Base-by-base conservation (phyloP, 768 basidiomycete species). In the Boletus edulis region DNA sequence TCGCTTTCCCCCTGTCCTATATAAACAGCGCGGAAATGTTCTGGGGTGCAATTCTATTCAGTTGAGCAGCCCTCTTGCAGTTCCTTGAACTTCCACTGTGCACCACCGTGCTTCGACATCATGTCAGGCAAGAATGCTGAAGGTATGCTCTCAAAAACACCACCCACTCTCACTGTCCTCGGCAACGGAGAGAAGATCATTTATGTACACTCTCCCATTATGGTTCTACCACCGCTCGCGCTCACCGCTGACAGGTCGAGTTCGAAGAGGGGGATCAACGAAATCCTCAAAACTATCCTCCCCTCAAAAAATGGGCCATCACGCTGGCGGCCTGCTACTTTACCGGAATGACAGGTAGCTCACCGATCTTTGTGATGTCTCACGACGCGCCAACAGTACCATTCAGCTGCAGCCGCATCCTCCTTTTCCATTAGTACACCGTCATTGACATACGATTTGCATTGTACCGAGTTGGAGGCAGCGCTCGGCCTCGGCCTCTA, bases 391-490 rank as follows among this genome's bases (percentile, higher is more conserved):
- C 60, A 17, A 65, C 7, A 10, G 3, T n/a, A 10, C n/a, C 1
- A 3, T 44, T 42, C 29, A 82, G 86, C 78, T n/a, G 75, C 80
- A 1, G 68, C 76, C 6, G 69, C 78, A 3, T 73, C 79, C 5
- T 74, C 81, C 0, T 87, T 81, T 67, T 77, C 77, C 31, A 68
- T 83, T 51, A 86, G 85, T 1, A 74, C 76, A 57, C 60, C 73
- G 0, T 81, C 82, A 0, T 84, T 89, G 84, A 78, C 63, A 11
- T 56, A 48, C 4, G 75, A 76, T 41, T 57, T 78, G 18, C 66
- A 78, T 48, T 80, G 76, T 58, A 77, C 76, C 0, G 41, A 68
- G 11, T 69, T 79, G 17, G 71, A 80, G 52, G 79, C 75, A 0
- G 76, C 75, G 1, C 60, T 80, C 12, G 82, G 81, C 5, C 71